These are phyloP conservation scores for Chlorella vulgaris DNA, from an alignment of 139 green algal genomes.

Conservation along the genomic window DNA sequence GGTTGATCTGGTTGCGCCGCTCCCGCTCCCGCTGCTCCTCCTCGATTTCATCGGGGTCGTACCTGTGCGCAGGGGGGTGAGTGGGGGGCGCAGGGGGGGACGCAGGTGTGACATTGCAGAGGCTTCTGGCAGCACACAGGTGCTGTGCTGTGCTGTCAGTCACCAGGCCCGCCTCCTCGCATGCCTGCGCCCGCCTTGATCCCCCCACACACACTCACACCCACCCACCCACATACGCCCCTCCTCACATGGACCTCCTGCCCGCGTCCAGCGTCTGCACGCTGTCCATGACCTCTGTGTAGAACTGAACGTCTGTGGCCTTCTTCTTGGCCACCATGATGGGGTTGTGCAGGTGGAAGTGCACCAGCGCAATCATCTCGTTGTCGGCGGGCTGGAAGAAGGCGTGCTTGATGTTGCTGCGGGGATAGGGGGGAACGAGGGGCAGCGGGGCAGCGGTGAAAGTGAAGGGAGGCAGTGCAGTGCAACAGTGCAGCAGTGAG, in stretches of 20 bases:
- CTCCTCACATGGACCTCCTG: conserved; percentile 57
- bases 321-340: conserved; percentile 99
- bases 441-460: not conserved
- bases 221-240: too few relatives aligned
- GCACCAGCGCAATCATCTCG: conserved; percentile 96
- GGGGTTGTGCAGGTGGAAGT: conserved; percentile 97
- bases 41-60: conserved; percentile 99
- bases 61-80: conserved; percentile 57
- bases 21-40: conserved; percentile 98
- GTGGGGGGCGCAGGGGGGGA: not conserved
- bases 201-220: too few relatives aligned
- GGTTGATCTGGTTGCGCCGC: conserved; percentile 92
- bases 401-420: conserved; percentile 97
- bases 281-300: conserved; percentile 93
- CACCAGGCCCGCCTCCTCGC: too few relatives aligned
- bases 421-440: conserved; percentile 12
- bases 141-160: too few relatives aligned
- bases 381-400: conserved; percentile 96
- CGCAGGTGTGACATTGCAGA: not conserved
- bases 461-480: not conserved
- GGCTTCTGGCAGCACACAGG: too few relatives aligned
- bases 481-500: not conserved
- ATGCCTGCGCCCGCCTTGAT: too few relatives aligned
- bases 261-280: conserved; percentile 92
- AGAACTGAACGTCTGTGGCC: conserved; percentile 97